Conservation (phyloP, 2,329 filamentous ascomycete genomes). For the Botrytis galanthina region DNA sequence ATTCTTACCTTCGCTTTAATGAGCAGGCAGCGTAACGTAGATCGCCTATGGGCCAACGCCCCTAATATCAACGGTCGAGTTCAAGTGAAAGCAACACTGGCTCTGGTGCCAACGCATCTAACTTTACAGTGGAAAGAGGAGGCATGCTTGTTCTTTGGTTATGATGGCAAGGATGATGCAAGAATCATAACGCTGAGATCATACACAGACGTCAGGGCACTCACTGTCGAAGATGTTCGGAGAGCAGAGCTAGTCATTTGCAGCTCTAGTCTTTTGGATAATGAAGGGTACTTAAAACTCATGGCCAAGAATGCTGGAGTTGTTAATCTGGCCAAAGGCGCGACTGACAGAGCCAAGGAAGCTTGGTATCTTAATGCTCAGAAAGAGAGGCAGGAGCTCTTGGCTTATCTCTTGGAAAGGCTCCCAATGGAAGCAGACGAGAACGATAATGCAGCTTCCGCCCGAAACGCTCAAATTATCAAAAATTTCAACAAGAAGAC, state of each 20-base stretch:
- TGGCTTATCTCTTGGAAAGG: neutral
- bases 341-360: constrained; percentile 2
- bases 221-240: neutral
- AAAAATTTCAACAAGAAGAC: neutral
- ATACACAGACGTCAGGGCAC: constrained; percentile 9
- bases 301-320: neutral
- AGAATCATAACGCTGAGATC: constrained; percentile 46
- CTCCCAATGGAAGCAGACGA: neutral
- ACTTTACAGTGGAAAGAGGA: constrained; percentile 58
- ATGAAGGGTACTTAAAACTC: neutral
- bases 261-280: neutral
- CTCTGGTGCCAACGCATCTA: constrained; percentile 56
- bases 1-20: constrained; percentile 44
- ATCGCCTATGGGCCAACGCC: neutral
- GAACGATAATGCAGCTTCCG: neutral
- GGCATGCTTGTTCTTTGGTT: constrained; percentile 39
- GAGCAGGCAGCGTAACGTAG: neutral
- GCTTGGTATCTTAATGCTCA: neutral
- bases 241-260: constrained; percentile 5
- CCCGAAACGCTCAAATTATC: neutral
- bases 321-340: neutral
- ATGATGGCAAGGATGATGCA: neutral
- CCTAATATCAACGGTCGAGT: constrained; percentile 21
- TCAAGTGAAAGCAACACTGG: constrained; percentile 54
- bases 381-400: neutral